Percentiles rank a stretch among this genome's conserved stretches.
These are phyloP conservation scores for Sporobolomyces roseus DNA, from an alignment of 768 basidiomycete genomes.

Conservation along the genomic window DNA sequence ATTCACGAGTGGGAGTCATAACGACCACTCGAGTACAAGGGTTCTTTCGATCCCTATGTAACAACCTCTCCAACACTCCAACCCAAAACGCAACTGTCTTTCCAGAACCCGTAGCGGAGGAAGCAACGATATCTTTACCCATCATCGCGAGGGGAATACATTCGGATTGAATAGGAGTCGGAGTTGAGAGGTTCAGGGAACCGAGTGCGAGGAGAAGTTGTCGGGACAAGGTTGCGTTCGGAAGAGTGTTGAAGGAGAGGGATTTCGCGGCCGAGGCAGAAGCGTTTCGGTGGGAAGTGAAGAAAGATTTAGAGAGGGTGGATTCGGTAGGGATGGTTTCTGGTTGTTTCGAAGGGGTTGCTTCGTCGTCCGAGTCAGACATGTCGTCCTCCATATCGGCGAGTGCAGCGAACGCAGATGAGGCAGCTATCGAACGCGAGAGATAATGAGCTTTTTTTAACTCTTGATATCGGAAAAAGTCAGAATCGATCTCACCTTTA, in stretches of 20 bases:
- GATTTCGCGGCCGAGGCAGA: conserved; percentile 47
- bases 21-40: conserved; percentile 85
- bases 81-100: conserved; percentile 98
- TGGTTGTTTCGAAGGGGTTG: conserved; percentile 49
- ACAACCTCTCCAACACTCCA: conserved; percentile 81
- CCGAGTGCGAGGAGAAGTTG: conserved; percentile 86
- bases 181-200: conserved; percentile 69
- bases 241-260: conserved; percentile 54
- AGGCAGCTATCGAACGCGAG: conserved; percentile 24
- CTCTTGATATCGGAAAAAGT: conserved; percentile 37
- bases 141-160: conserved; percentile 89
- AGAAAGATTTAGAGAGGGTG: conserved; percentile 38
- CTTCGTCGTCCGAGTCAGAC: conserved; percentile 49
- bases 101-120: conserved; percentile 93
- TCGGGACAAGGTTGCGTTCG: conserved; percentile 76
- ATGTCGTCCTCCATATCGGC: conserved; percentile 48
- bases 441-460: conserved; percentile 8
- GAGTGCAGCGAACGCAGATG: conserved; percentile 50
- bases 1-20: conserved; percentile 88
- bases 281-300: conserved; percentile 40
- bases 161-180: conserved; percentile 92
- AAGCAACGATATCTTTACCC: conserved; percentile 93
- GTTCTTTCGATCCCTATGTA: conserved; percentile 85
- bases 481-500: conserved; percentile 25
- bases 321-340: conserved; percentile 43